These are phyloP conservation scores for Penicillium sp. DNA, from an alignment of 2,329 filamentous ascomycete species.

Conservation along the genomic window DNA sequence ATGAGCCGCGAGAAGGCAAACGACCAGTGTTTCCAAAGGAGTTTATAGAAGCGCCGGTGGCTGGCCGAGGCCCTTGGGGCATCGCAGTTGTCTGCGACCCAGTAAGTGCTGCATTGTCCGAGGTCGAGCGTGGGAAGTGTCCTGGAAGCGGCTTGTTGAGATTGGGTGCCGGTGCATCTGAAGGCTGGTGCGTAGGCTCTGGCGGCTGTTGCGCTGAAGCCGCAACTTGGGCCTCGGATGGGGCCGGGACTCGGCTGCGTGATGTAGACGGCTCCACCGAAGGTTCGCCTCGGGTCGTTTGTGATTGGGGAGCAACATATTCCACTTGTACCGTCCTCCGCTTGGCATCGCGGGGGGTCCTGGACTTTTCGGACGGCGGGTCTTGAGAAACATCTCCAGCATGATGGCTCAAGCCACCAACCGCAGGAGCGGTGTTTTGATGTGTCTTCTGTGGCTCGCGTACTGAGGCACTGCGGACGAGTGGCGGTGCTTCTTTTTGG, in stretches of 20 bases:
- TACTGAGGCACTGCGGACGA: constrained; percentile 88
- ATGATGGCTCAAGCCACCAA: constrained; percentile 66
- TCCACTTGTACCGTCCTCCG: constrained; percentile 94
- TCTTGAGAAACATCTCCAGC: constrained; percentile 71
- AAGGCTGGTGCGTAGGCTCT: background rate
- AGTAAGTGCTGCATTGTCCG: constrained; percentile 58
- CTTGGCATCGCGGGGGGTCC: constrained; percentile 75
- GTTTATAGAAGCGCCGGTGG: constrained; percentile 77
- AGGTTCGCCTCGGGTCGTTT: constrained; percentile 70
- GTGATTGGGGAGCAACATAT: constrained; percentile 87
- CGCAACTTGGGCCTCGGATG: constrained; percentile 8
- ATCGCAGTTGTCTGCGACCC: constrained; percentile 41
- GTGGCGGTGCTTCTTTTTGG: constrained; percentile 56
- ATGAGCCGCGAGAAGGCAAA: constrained; percentile 73
- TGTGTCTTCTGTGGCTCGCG: constrained; percentile 74
- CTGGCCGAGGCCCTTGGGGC: constrained; percentile 59
- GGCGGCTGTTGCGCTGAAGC: constrained; percentile 6
- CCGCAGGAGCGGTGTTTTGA: constrained; percentile 46
- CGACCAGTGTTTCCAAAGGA: constrained; percentile 55
- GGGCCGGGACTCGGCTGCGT: constrained; percentile 6
- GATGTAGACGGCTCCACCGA: constrained; percentile 16
- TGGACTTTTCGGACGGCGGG: constrained; percentile 61
- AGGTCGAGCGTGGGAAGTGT: constrained; percentile 53
- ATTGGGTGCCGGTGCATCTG: constrained; percentile 16
- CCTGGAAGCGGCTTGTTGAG: constrained; percentile 45